phyloP scores from a whole-genome alignment of 495 filamentous ascomycete species.

The Lichenothelia convexa region DNA sequence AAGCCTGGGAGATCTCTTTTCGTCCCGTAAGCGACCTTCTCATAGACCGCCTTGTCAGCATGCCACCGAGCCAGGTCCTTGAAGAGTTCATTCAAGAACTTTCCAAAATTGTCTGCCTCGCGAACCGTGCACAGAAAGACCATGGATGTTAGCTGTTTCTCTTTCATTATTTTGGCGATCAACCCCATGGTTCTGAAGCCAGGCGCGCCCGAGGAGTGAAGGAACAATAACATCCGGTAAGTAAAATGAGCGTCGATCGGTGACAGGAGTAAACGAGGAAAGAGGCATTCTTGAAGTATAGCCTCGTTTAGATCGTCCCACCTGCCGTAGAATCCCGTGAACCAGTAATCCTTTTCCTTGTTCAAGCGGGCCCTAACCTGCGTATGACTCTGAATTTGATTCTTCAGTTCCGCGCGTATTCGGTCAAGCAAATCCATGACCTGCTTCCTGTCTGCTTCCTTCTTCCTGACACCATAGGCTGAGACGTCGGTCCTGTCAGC shows the following conservation, averaged over 20 bases:
- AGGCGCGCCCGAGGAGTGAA: conserved; percentile 63
- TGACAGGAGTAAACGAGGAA: conserved; percentile 71
- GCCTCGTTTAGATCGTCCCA: conserved; percentile 50
- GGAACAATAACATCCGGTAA: conserved; percentile 65
- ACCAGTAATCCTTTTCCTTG: conserved; percentile 69
- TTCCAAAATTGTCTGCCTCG: conserved; percentile 79
- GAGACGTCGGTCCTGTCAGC: conserved; percentile 57
- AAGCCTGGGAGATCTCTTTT: conserved; percentile 50
- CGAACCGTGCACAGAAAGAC: conserved; percentile 76
- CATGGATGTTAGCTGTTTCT: conserved; percentile 56
- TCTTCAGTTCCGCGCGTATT: conserved; percentile 51
- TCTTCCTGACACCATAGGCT: conserved; percentile 39
- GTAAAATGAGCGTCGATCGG: conserved; percentile 72
- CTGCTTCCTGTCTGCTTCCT: conserved; percentile 42
- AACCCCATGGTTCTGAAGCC: conserved; percentile 77
- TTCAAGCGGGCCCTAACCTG: conserved; percentile 44
- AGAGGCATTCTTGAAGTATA: conserved; percentile 73
- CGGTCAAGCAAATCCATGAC: conserved; percentile 39
- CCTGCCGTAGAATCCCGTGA: conserved; percentile 40
- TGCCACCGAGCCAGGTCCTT: conserved; percentile 73
- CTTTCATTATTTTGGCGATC: conserved; percentile 66
- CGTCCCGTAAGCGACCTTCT: conserved; percentile 54
- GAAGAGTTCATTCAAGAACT: conserved; percentile 67
- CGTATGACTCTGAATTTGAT: conserved; percentile 43
- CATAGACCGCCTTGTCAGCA: conserved; percentile 51